Evolutionary conservation across 805 yeast genomes (phyloP), one percentile per base, ranked within the genome.

Genomic region (Myxozyma neglecta): DNA sequence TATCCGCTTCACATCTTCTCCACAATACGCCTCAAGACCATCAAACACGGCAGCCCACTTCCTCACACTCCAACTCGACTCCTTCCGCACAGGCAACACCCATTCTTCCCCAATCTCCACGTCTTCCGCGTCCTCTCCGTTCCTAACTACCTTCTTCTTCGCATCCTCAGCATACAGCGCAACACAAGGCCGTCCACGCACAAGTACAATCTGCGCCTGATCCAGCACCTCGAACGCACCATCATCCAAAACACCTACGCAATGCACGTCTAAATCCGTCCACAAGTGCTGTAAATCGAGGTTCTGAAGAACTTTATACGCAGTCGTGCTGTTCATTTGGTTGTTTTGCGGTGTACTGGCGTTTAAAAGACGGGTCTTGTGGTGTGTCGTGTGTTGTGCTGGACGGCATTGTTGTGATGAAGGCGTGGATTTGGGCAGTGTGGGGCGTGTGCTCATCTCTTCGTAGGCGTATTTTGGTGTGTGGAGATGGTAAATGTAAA

Each of bases 261-360:
- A 53, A n/a, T 69, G 55, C 6, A 59, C 43, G 6, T 52, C 10
- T 3, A 75, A 68, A 10, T 69, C 63, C 2, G 70, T 69, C 79
- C 79, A 76, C 39, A 73, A 64, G 57, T 76, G 79, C 64, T 76
- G 78, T 55, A 75, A 72, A 37, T 59, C 68, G 16, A 76, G 69
- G 59, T 76, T 76, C 35, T 66, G 61, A 32, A 53, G 56, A 36
- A 72, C 74, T 43, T 64, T 59, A n/a, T 51, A 45, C 24, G 72
- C 69, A 13, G 53, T 44, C 18, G 56, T 66, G 14, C 53, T 43
- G 45, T 54, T 63, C 11, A 29, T 53, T 11, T 52, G 56, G 45
- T 61, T 60, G 42, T 60, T 56, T 37, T 37, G 42, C 14, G 48
- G 44, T 24, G 40, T 35, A 14, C 52, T 50, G 3, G 65, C 59